phyloP scores from a whole-genome alignment of 345 rosid species.

The Populus pruinosa region DNA sequence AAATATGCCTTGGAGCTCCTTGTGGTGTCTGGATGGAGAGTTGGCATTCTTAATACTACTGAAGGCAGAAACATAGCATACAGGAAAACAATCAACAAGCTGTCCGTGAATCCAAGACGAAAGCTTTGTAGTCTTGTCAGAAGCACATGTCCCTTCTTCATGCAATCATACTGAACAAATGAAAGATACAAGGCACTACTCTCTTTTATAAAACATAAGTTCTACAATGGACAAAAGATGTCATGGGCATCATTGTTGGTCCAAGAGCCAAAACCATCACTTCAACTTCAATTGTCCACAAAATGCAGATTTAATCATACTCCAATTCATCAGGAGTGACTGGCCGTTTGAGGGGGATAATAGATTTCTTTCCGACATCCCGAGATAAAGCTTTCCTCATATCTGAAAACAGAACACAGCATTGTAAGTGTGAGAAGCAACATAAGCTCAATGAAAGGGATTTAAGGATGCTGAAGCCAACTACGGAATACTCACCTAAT shows the following conservation, averaged over 20 bases:
- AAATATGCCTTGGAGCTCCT: neutral
- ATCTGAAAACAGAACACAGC: slow-evolving; percentile 42
- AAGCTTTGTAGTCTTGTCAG: neutral
- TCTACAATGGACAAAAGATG: neutral
- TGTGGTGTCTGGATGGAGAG: neutral
- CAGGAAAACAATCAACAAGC: neutral
- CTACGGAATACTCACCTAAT: slow-evolving; percentile 50
- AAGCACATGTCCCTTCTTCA: neutral
- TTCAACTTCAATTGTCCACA: neutral
- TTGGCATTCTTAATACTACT: neutral
- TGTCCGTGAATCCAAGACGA: neutral
- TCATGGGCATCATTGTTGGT: neutral
- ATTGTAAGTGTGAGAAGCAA: neutral
- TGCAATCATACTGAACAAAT: neutral
- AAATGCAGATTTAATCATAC: slow-evolving; percentile 53
- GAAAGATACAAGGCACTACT: neutral
- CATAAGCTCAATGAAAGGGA: neutral
- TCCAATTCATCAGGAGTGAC: slow-evolving; percentile 85
- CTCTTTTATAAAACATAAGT: neutral
- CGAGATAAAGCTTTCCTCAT: slow-evolving; percentile 93
- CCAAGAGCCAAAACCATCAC: neutral
- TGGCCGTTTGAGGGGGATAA: slow-evolving; percentile 83
- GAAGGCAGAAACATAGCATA: neutral
- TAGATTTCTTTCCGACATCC: slow-evolving; percentile 81
- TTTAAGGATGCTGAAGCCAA: neutral